phyloP scores from a whole-genome alignment of 1,284 basidiomycete species.

The Cystobasidium pallidum region DNA sequence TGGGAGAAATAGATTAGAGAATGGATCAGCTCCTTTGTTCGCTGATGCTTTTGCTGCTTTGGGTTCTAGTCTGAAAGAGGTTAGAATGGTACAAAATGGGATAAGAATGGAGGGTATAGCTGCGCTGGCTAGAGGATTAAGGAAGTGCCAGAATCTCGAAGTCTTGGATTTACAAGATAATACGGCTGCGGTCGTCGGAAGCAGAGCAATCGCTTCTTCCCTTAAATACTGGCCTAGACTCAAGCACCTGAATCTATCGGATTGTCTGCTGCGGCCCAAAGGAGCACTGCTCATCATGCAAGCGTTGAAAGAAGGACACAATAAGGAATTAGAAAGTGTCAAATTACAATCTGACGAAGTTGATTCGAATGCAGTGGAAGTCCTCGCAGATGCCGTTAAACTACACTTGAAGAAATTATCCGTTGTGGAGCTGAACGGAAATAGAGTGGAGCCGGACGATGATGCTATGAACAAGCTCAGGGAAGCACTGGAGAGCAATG shows the following conservation, averaged over 20 bases:
- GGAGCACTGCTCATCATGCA: conserved; percentile 68
- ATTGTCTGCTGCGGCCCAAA: conserved; percentile 77
- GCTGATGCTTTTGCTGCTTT: conserved; percentile 86
- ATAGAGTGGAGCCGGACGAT: conserved; percentile 80
- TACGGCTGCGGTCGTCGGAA: conserved; percentile 69
- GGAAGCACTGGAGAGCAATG: conserved; percentile 69
- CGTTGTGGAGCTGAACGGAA: conserved; percentile 81
- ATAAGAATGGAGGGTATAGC: conserved; percentile 92
- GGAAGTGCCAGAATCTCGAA: conserved; percentile 69
- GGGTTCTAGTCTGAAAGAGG: conserved; percentile 71
- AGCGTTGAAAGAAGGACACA: conserved; percentile 66
- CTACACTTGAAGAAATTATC: conserved; percentile 66
- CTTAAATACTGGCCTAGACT: conserved; percentile 67
- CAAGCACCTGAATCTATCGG: conserved; percentile 81
- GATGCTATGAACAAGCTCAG: conserved; percentile 70
- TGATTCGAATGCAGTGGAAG: conserved; percentile 68
- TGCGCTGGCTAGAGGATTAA: conserved; percentile 75
- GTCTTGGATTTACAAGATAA: conserved; percentile 95
- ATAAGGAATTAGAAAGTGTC: conserved; percentile 72
- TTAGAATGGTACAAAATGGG: conserved; percentile 94
- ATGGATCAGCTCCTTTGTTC: conserved; percentile 82
- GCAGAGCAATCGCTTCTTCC: conserved; percentile 30
- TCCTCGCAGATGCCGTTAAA: conserved; percentile 70
- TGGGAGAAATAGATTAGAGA: conserved; percentile 91
- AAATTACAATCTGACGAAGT: conserved; percentile 90